Conservation (phyloP, 2,329 filamentous ascomycete genomes). For the Apiospora malaysiana region DNA sequence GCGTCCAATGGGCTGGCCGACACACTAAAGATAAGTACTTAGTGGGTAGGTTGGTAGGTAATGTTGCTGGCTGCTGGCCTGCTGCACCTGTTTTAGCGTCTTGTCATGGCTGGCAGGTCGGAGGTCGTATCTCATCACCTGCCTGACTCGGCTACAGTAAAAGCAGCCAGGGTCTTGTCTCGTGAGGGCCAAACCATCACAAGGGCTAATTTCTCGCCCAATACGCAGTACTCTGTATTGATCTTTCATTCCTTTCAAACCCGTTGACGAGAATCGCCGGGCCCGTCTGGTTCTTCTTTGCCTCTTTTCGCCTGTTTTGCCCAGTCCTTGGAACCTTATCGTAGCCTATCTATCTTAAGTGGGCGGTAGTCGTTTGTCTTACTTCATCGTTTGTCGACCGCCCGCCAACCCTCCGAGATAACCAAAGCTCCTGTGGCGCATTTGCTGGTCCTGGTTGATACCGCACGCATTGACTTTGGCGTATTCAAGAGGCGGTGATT, state of each 20-base stretch:
- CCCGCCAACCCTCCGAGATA: not conserved
- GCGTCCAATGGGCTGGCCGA: not conserved
- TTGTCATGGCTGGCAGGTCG: not conserved
- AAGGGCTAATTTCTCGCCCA: constrained; percentile 3
- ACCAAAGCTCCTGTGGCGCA: constrained; percentile 7
- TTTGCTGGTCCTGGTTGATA: not conserved
- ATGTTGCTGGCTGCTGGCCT: no score
- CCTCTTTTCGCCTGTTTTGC: not conserved
- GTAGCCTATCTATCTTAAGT: not conserved
- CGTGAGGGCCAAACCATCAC: constrained; percentile 18
- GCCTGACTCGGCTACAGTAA: constrained; percentile 21
- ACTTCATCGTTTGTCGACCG: constrained; percentile 13
- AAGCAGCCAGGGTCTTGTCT: constrained; percentile 19
- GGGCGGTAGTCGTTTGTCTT: constrained; percentile 1
- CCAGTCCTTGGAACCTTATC: not conserved
- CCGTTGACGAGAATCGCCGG: constrained; percentile 13
- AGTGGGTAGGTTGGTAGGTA: no score
- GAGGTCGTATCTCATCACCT: constrained; percentile 19
- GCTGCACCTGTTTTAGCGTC: constrained; percentile 16
- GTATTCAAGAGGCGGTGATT: constrained; percentile 13
- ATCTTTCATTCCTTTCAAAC: not conserved
- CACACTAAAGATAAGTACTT: not conserved
- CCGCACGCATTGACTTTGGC: constrained; percentile 7
- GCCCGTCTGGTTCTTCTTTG: not conserved
- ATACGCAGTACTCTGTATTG: no score